phyloP scores from a whole-genome alignment of 805 yeast species.

The Ogataea siamensis region DNA sequence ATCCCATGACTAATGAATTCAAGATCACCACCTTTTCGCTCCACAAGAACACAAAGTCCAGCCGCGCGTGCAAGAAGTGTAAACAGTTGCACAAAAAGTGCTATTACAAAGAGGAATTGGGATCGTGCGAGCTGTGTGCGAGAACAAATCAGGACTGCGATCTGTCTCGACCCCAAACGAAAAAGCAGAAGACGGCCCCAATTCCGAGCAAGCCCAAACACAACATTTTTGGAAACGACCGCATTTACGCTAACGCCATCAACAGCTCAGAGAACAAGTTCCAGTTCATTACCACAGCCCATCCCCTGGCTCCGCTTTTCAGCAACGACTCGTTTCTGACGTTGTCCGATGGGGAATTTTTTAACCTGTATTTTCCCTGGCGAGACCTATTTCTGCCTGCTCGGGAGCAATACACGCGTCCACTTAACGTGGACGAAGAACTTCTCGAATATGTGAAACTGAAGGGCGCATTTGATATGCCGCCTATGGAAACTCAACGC shows the following conservation, averaged over 20 bases:
- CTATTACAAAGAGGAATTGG: constrained; percentile 10
- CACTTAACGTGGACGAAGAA: constrained; percentile 24
- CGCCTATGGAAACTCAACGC: constrained; percentile 24
- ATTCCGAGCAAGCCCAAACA: neutral
- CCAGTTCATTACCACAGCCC: constrained; percentile 33
- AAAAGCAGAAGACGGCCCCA: neutral
- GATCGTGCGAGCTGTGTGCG: constrained; percentile 16
- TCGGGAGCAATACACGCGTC: constrained; percentile 15
- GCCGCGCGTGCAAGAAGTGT: constrained; percentile 29
- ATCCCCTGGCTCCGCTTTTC: constrained; percentile 33
- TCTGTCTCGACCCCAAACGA: neutral
- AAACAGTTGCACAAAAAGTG: constrained; percentile 28
- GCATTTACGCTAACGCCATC: constrained; percentile 27
- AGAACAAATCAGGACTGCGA: constrained; percentile 14
- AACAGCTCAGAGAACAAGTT: constrained; percentile 22
- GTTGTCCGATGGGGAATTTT: constrained; percentile 31
- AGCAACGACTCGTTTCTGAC: constrained; percentile 33
- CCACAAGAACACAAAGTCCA: constrained; percentile 15
- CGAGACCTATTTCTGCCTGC: constrained; percentile 24
- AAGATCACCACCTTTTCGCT: constrained; percentile 20
- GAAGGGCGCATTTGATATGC: constrained; percentile 28
- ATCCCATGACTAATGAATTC: constrained; percentile 7
- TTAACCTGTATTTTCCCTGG: constrained; percentile 34
- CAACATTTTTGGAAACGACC: constrained; percentile 23
- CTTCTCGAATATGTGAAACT: constrained; percentile 23